Evolutionary conservation across 345 rosid genomes (phyloP).

Genomic region (Linum tenue): DNA sequence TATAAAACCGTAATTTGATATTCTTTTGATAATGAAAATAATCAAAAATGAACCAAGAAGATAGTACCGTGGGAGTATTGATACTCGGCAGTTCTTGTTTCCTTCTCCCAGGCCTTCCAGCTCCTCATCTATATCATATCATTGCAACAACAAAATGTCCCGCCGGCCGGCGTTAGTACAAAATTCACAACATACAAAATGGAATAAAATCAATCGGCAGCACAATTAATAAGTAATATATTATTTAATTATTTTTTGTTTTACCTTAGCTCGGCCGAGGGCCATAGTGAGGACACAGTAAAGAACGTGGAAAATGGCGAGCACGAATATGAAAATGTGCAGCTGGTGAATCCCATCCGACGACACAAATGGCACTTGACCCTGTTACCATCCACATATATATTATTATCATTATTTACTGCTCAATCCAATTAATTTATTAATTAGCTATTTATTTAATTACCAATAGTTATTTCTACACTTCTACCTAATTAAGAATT

Average conservation of each 20-base stretch:
- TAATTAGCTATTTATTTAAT: no score
- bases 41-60: no score
- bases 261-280: slow-evolving; percentile 24
- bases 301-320: slow-evolving; percentile 17
- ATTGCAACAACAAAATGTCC: background rate
- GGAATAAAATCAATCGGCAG: no score
- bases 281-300: slow-evolving; percentile 19
- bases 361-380: slow-evolving; percentile 20
- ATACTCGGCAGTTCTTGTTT: slow-evolving; percentile 19
- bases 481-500: no score
- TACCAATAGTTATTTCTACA: no score
- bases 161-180: background rate
- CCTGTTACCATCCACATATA: slow-evolving; percentile 3
- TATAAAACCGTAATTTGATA: no score
- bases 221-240: background rate
- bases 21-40: no score
- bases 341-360: slow-evolving; percentile 21
- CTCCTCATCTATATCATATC: slow-evolving; percentile 11
- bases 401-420: background rate
- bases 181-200: background rate
- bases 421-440: no score
- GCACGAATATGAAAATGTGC: slow-evolving; percentile 21
- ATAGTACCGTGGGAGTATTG: slow-evolving; percentile 20
- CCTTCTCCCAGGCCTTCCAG: slow-evolving; percentile 23
- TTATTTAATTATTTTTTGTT: background rate